phyloP scores from a whole-genome alignment of 2,329 filamentous ascomycete species.

The Dactylellina cionopaga region DNA sequence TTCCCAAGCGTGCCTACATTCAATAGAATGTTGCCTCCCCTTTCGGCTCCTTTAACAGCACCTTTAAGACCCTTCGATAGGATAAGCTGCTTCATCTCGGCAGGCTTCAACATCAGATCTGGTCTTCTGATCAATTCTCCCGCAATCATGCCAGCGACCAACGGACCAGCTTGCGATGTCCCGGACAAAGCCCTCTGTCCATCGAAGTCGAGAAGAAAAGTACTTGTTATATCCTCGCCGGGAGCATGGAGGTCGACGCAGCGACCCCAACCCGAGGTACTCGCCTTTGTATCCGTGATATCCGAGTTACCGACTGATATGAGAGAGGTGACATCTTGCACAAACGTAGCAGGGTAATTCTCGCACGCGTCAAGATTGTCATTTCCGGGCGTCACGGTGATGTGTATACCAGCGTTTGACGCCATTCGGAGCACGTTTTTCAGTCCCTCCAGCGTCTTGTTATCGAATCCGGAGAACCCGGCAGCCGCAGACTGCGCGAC shows the following conservation, averaged over 20 bases:
- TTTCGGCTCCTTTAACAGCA: conserved; percentile 2
- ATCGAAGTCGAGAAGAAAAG: neutral
- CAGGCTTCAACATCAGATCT: neutral
- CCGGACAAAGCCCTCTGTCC: neutral
- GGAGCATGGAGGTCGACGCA: conserved; percentile 20
- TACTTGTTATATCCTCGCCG: conserved; percentile 1
- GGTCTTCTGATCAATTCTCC: conserved; percentile 2
- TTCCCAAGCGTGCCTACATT: too few relatives aligned
- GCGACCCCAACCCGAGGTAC: neutral
- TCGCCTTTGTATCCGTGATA: conserved; percentile 32
- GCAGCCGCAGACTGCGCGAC: neutral
- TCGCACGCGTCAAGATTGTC: neutral
- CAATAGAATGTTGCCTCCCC: neutral
- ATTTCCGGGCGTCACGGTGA: conserved; percentile 3
- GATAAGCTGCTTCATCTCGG: conserved; percentile 13
- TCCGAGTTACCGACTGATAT: too few relatives aligned
- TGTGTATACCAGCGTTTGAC: conserved; percentile 16
- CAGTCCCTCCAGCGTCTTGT: neutral
- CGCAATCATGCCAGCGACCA: conserved; percentile 5
- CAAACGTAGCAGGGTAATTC: conserved; percentile 4
- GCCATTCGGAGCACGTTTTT: conserved; percentile 1
- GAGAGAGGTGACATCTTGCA: too few relatives aligned
- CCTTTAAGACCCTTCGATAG: neutral
- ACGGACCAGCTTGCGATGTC: conserved; percentile 1
- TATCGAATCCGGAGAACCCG: neutral